Evolutionary conservation across 2,329 filamentous ascomycete genomes (phyloP).

Genomic region (Pseudovirgaria hyperparasitica): DNA sequence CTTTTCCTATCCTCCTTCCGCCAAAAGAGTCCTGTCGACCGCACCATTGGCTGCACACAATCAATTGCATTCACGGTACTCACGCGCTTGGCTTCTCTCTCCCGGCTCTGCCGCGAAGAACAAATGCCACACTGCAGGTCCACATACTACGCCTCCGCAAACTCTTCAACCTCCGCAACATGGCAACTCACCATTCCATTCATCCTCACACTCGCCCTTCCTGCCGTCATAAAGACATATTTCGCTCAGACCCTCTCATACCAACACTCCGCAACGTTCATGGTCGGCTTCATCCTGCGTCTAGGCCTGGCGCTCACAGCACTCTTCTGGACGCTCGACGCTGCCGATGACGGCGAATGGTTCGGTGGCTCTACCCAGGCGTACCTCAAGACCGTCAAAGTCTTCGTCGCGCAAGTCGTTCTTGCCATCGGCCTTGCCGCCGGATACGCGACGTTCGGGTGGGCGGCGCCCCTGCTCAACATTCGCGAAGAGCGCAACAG

Average conservation of each 20-base stretch:
- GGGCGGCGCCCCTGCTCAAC: constrained; percentile 72
- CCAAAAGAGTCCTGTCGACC: constrained; percentile 52
- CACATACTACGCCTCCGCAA: constrained; percentile 86
- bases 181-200: constrained; percentile 83
- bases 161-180: constrained; percentile 80
- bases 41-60: constrained; percentile 69
- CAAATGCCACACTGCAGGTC: constrained; percentile 96
- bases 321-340: constrained; percentile 78
- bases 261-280: constrained; percentile 70
- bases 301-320: constrained; percentile 63
- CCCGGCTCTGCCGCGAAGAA: constrained; percentile 88
- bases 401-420: constrained; percentile 67
- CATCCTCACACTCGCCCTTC: constrained; percentile 56
- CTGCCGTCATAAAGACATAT: constrained; percentile 65
- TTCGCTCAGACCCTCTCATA: constrained; percentile 75
- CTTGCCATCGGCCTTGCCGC: constrained; percentile 72
- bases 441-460: constrained; percentile 73
- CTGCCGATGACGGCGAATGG: constrained; percentile 79
- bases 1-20: constrained; percentile 63
- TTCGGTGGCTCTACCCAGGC: constrained; percentile 44
- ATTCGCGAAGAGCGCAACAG: constrained; percentile 38
- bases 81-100: constrained; percentile 69
- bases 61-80: constrained; percentile 72
- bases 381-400: constrained; percentile 60
- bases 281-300: constrained; percentile 73